Evolutionary conservation across 257 asterid species (phyloP).

Genomic region (Mitragyna speciosa): DNA sequence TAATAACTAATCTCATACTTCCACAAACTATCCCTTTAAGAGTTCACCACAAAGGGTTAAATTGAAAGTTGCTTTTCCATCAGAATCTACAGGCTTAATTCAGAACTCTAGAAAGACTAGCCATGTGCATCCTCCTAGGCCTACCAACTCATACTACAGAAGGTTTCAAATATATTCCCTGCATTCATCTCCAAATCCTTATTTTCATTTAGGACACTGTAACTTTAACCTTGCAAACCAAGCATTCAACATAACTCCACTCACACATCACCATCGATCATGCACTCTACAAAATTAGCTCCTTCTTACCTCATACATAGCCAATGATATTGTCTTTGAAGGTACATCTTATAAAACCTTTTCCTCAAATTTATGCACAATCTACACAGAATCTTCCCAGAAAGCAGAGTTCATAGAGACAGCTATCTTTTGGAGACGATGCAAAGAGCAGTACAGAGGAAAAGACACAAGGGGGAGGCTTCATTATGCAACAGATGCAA

Average conservation of each 20-base stretch:
- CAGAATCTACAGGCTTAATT: background rate
- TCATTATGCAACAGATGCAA: background rate
- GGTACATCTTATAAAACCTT: background rate
- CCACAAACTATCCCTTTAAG: background rate
- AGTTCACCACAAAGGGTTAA: background rate
- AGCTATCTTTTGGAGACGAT: background rate
- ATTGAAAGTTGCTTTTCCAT: background rate
- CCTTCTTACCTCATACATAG: background rate
- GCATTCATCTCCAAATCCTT: background rate
- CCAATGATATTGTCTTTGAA: background rate
- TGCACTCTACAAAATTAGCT: background rate
- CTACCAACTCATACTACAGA: background rate
- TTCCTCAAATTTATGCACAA: background rate
- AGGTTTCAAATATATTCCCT: too few relatives aligned
- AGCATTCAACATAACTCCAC: background rate
- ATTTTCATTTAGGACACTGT: background rate
- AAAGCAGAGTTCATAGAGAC: background rate
- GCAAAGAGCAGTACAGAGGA: background rate
- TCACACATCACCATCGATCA: background rate
- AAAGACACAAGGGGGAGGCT: background rate
- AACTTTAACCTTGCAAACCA: background rate
- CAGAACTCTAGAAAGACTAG: background rate
- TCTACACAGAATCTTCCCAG: background rate
- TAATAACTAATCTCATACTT: background rate
- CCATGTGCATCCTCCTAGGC: background rate